Conservation (phyloP, 148 eudicot species). For the Camellia lanceoleosa region DNA sequence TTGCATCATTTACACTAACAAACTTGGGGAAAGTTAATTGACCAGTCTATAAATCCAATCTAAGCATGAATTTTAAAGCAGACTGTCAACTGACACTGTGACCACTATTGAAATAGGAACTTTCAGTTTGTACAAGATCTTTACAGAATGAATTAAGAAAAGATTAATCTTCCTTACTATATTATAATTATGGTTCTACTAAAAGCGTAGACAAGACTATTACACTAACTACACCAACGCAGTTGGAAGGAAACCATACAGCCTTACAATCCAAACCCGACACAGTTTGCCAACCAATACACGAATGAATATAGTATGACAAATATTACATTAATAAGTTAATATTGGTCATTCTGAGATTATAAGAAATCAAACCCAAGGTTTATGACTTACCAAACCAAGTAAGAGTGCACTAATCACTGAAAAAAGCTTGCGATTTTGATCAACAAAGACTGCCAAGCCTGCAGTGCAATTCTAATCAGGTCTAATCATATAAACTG, state of each 20-base stretch:
- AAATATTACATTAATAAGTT: background rate
- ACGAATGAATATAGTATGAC: background rate
- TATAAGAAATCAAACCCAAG: background rate
- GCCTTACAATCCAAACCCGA: background rate
- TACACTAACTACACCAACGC: background rate
- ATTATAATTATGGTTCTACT: too few relatives aligned
- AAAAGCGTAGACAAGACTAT: too few relatives aligned
- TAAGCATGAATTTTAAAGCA: too few relatives aligned
- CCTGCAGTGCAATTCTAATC: slow-evolving; percentile 41
- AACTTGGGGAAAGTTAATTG: too few relatives aligned
- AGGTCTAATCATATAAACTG: background rate
- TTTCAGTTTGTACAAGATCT: too few relatives aligned
- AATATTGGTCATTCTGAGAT: background rate
- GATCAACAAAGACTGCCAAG: slow-evolving; percentile 63
- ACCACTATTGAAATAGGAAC: too few relatives aligned
- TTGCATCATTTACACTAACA: too few relatives aligned
- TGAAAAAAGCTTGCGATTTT: slow-evolving; percentile 72
- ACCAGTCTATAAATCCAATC: too few relatives aligned
- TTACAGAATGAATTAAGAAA: too few relatives aligned
- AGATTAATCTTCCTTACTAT: too few relatives aligned
- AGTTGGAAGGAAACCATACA: background rate
- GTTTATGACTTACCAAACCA: slow-evolving; percentile 55
- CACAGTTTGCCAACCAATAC: background rate
- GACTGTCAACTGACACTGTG: too few relatives aligned
- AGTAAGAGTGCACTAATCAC: slow-evolving; percentile 69